Conservation (phyloP, 2,329 filamentous ascomycete genomes). For the Arthrobotrys pseudoclavata region DNA sequence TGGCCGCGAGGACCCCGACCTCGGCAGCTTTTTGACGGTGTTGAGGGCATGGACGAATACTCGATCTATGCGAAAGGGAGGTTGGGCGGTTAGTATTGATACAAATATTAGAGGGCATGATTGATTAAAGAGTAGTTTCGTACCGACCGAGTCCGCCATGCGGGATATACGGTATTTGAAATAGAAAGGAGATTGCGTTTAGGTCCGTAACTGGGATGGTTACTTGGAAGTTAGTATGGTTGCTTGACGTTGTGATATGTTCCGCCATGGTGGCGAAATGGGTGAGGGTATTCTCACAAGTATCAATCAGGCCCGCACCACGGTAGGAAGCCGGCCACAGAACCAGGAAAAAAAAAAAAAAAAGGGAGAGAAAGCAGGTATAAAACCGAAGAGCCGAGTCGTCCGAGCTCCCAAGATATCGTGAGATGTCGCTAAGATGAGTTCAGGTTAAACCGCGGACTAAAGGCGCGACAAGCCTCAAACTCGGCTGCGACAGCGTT, state of each 20-base stretch:
- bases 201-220: slow-evolving; percentile 3
- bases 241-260: slow-evolving; percentile 13
- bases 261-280: slow-evolving; percentile 15
- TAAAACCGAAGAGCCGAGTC: slow-evolving; percentile 16
- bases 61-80: slow-evolving; percentile 75
- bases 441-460: slow-evolving; percentile 49
- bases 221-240: background rate
- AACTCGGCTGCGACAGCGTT: slow-evolving; percentile 51
- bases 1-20: slow-evolving; percentile 89
- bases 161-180: slow-evolving; percentile 25
- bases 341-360: background rate
- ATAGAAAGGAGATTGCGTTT: background rate
- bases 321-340: background rate
- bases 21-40: slow-evolving; percentile 96
- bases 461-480: slow-evolving; percentile 54
- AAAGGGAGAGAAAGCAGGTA: background rate
- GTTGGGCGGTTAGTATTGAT: slow-evolving; percentile 40
- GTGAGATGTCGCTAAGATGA: slow-evolving; percentile 20
- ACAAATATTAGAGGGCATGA: background rate
- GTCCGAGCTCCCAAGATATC: slow-evolving; percentile 16
- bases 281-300: slow-evolving; percentile 23
- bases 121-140: background rate
- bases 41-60: slow-evolving; percentile 99
- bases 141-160: slow-evolving; percentile 60
- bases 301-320: slow-evolving; percentile 21